Conservation (phyloP, 2,329 filamentous ascomycete species). For the Pyrenochaeta sp. region DNA sequence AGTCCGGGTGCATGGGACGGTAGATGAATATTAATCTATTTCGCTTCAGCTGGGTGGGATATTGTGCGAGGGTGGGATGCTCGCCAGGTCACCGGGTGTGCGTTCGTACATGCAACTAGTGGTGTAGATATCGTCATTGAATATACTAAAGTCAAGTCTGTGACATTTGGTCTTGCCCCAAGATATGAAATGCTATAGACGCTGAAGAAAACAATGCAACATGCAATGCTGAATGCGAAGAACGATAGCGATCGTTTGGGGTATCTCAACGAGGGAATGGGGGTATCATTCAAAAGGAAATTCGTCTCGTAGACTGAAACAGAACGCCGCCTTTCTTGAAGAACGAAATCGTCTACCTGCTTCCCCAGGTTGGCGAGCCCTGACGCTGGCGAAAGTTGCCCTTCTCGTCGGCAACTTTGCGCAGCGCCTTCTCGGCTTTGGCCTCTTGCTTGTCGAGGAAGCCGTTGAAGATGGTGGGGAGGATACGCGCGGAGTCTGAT, state of each 20-base stretch:
- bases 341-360: constrained; percentile 31
- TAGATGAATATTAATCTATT: constrained; percentile 16
- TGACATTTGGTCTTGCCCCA: not conserved
- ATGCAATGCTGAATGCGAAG: constrained; percentile 15
- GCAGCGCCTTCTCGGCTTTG: constrained; percentile 45
- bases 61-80: not conserved
- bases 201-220: not conserved
- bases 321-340: constrained; percentile 14
- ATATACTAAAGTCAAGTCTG: not conserved
- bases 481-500: constrained; percentile 44
- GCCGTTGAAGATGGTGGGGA: constrained; percentile 46
- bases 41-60: constrained; percentile 6
- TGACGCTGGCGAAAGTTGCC: constrained; percentile 50
- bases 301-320: constrained; percentile 15
- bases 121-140: constrained; percentile 13
- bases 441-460: constrained; percentile 46
- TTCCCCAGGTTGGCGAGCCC: constrained; percentile 49
- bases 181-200: not conserved
- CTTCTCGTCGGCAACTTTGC: constrained; percentile 50
- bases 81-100: constrained; percentile 18
- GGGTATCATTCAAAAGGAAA: constrained; percentile 37
- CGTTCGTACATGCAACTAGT: constrained; percentile 15
- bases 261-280: constrained; percentile 40
- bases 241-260: constrained; percentile 35
- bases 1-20: constrained; percentile 13